Conservation (phyloP, 2,329 filamentous ascomycete genomes). For the Chaetomium strumarium region DNA sequence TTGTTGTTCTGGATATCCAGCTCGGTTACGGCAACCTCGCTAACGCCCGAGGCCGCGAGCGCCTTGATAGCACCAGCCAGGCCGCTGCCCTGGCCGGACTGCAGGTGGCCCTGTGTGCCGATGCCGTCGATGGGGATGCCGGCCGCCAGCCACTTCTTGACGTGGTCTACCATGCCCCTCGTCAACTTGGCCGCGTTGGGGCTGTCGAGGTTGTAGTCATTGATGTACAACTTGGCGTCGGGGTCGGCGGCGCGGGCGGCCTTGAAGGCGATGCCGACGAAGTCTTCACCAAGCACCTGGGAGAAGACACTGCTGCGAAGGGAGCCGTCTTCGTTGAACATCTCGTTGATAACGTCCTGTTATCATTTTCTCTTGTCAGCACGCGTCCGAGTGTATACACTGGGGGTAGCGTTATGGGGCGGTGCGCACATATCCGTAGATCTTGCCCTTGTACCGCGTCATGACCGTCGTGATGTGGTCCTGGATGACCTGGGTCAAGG, state of each 20-base stretch:
- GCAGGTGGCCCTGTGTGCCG: slow-evolving; percentile 52
- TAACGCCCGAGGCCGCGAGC: slow-evolving; percentile 44
- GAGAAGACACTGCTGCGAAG: slow-evolving; percentile 59
- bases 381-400: no score
- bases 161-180: slow-evolving; percentile 48
- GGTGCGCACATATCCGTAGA: slow-evolving; percentile 47
- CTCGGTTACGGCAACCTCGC: slow-evolving; percentile 60
- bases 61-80: slow-evolving; percentile 45
- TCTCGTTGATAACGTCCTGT: slow-evolving; percentile 59
- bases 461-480: slow-evolving; percentile 55
- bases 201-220: slow-evolving; percentile 64
- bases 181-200: slow-evolving; percentile 52
- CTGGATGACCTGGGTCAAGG: slow-evolving; percentile 50
- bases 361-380: neutral
- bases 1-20: slow-evolving; percentile 58
- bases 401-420: neutral
- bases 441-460: slow-evolving; percentile 56
- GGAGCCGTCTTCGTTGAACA: slow-evolving; percentile 55
- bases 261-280: slow-evolving; percentile 63
- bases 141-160: slow-evolving; percentile 56
- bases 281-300: slow-evolving; percentile 62
- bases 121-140: slow-evolving; percentile 63
- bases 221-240: slow-evolving; percentile 65
- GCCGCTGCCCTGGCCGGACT: slow-evolving; percentile 38
- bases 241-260: slow-evolving; percentile 63